These are phyloP conservation scores for Hura crepitans DNA, from an alignment of 441 rosid species.

Conservation along the genomic window DNA sequence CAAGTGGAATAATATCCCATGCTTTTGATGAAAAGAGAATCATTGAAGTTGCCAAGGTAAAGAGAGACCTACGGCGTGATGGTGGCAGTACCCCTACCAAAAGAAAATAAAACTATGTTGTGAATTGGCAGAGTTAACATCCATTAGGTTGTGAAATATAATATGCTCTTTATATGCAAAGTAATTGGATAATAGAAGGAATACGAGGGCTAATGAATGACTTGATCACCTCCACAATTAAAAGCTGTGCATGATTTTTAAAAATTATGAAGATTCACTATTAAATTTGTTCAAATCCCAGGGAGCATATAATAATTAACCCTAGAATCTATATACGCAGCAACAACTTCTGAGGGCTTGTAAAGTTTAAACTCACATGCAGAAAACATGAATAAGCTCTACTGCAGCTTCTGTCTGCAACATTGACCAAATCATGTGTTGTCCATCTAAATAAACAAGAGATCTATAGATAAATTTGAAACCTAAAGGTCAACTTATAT, in stretches of 20 bases:
- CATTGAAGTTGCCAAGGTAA: slow-evolving; percentile 79
- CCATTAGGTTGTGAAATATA: too few species aligned
- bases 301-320: neutral
- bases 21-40: slow-evolving; percentile 83
- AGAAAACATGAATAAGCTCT: neutral
- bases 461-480: neutral
- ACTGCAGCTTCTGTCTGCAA: neutral
- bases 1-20: slow-evolving; percentile 52
- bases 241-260: neutral
- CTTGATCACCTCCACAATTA: neutral
- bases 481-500: neutral
- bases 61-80: slow-evolving; percentile 74
- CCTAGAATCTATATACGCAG: neutral
- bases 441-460: neutral
- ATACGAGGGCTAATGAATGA: neutral
- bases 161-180: neutral
- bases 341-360: neutral
- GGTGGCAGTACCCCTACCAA: slow-evolving; percentile 75
- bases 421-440: neutral
- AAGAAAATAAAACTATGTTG: slow-evolving; percentile 17
- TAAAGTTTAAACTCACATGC: neutral
- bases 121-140: slow-evolving; percentile 16
- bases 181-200: neutral
- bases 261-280: neutral
- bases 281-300: too few species aligned